Conservation (phyloP, 2,329 filamentous ascomycete species). For the Thielaviopsis euricoi region DNA sequence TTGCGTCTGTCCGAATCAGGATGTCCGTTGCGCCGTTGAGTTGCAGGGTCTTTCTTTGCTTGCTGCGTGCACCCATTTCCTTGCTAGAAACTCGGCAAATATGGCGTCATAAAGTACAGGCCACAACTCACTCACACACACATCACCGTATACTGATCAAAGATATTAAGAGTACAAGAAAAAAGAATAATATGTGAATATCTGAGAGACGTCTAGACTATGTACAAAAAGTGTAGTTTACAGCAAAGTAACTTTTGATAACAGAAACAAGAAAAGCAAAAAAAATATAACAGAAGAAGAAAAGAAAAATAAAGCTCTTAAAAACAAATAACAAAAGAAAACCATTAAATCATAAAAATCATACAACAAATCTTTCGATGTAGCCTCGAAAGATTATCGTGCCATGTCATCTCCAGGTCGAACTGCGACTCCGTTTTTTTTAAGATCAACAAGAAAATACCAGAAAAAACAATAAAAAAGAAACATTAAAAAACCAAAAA, state of each 20-base stretch:
- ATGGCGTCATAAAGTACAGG: neutral
- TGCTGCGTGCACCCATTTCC: too few relatives aligned
- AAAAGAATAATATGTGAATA: neutral
- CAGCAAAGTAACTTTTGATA: neutral
- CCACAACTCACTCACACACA: too few relatives aligned
- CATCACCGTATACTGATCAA: too few relatives aligned
- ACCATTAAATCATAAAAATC: neutral
- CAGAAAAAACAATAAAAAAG: neutral
- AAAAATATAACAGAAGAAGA: neutral
- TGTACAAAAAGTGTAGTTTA: neutral
- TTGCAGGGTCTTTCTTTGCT: neutral
- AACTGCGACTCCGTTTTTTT: neutral
- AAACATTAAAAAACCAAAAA: neutral
- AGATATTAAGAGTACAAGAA: neutral
- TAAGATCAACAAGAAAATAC: neutral
- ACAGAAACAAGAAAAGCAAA: neutral
- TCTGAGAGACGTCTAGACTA: neutral
- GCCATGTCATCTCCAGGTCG: neutral
- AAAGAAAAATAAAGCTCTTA: neutral
- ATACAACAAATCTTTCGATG: neutral
- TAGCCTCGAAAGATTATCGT: neutral
- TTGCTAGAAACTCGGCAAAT: neutral
- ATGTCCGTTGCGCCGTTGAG: constrained; percentile 10
- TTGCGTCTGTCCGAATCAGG: constrained; percentile 3
- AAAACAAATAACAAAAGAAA: neutral